These are phyloP conservation scores for Exidia glandulosa DNA, from an alignment of 768 basidiomycete species.

Conservation along the genomic window DNA sequence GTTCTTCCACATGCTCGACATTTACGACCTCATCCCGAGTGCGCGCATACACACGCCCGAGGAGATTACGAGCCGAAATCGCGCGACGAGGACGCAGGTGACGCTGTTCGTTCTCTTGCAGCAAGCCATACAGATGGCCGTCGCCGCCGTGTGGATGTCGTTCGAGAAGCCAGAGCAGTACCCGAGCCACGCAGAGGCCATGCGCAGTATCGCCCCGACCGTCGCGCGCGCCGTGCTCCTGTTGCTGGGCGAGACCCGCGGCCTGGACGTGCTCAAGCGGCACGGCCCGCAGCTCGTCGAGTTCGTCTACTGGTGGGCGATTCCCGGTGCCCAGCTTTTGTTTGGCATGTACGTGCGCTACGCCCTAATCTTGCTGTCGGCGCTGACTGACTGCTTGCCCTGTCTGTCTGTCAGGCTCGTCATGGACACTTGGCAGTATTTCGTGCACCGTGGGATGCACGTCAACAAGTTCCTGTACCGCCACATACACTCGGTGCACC, in stretches of 20 bases:
- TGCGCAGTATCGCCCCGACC: slow-evolving; percentile 18
- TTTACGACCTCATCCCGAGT: slow-evolving; percentile 64
- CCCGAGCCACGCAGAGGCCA: slow-evolving; percentile 29
- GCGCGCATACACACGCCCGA: slow-evolving; percentile 81
- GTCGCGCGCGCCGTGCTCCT: slow-evolving; percentile 28
- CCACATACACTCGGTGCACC: slow-evolving; percentile 88
- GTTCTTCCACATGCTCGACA: slow-evolving; percentile 75
- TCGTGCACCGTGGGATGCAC: slow-evolving; percentile 88
- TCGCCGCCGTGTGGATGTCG: slow-evolving; percentile 62
- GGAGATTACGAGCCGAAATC: slow-evolving; percentile 67
- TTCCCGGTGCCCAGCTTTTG: slow-evolving; percentile 62
- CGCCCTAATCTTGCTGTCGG: not conserved
- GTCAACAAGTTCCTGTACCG: slow-evolving; percentile 83
- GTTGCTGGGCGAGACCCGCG: slow-evolving; percentile 32
- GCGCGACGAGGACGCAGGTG: slow-evolving; percentile 61
- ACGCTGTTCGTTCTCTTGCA: slow-evolving; percentile 75
- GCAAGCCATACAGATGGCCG: slow-evolving; percentile 69
- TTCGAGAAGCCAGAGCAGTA: slow-evolving; percentile 15
- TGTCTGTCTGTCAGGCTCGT: slow-evolving; percentile 60
- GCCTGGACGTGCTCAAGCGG: slow-evolving; percentile 22
- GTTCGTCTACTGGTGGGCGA: slow-evolving; percentile 86
- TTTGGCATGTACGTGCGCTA: slow-evolving; percentile 66
- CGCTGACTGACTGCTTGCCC: no score
- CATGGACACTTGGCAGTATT: slow-evolving; percentile 98
- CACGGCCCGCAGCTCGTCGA: slow-evolving; percentile 38